These are phyloP conservation scores for Rhododendron ovatum DNA, from an alignment of 148 eudicot genomes.

Conservation along the genomic window DNA sequence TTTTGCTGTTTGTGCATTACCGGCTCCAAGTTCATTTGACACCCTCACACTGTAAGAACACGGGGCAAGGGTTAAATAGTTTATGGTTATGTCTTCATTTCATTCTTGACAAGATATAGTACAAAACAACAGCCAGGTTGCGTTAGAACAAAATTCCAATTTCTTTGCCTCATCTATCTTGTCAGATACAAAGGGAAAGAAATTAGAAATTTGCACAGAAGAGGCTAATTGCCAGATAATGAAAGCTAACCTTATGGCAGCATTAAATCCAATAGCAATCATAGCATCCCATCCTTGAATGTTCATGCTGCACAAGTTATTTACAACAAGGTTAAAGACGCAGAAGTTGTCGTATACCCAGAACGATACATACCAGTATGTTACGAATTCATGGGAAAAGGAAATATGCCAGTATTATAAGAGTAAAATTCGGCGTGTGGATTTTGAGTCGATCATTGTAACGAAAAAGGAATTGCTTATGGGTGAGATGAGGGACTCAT, in stretches of 20 bases:
- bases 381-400: too few relatives aligned
- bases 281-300: conserved; percentile 84
- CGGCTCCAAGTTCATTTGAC: conserved; percentile 79
- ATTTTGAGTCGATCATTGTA: neutral
- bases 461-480: neutral
- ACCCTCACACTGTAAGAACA: conserved; percentile 56
- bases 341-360: neutral
- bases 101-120: neutral
- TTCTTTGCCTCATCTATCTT: neutral
- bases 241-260: conserved; percentile 64
- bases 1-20: conserved; percentile 55
- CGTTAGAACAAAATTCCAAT: too few relatives aligned
- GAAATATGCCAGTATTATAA: too few relatives aligned
- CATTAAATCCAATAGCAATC: conserved; percentile 81
- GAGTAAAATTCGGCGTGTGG: neutral
- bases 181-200: neutral
- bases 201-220: neutral
- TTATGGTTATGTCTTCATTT: neutral
- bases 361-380: neutral
- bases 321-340: neutral
- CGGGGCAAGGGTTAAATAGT: neutral
- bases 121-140: neutral
- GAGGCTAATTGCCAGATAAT: too few relatives aligned
- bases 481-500: neutral
- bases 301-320: conserved; percentile 60